Percentiles rank a stretch among this genome's conserved stretches.
These are phyloP conservation scores for Erodium trifolium DNA, from an alignment of 441 rosid species.

Conservation along the genomic window DNA sequence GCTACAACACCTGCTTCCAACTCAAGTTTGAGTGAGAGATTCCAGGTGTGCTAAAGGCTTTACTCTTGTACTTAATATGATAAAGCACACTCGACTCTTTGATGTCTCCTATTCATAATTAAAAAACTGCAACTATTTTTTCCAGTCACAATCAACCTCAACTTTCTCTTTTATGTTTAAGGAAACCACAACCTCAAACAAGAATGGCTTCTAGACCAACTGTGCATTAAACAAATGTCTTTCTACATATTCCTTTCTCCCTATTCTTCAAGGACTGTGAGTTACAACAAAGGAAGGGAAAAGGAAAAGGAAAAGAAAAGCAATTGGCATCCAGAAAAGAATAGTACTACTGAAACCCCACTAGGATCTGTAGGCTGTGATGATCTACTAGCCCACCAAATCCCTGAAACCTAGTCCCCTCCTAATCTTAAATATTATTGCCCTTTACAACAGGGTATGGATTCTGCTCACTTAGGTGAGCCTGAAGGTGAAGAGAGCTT, in stretches of 20 bases:
- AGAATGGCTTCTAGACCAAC: constrained; percentile 7
- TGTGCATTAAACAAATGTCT: background rate
- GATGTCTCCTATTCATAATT: background rate
- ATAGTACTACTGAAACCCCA: background rate
- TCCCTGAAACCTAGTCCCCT: constrained; percentile 7
- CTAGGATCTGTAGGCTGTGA: constrained; percentile 15
- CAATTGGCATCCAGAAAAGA: background rate
- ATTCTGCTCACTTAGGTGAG: constrained; percentile 6
- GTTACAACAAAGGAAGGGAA: background rate
- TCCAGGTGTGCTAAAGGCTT: constrained; percentile 19
- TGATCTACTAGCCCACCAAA: constrained; percentile 7
- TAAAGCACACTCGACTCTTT: background rate
- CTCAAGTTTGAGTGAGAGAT: constrained; percentile 7
- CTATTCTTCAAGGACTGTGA: background rate
- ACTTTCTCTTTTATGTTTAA: constrained; percentile 14
- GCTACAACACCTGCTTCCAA: background rate
- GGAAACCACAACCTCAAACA: constrained; percentile 20
- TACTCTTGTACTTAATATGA: constrained; percentile 2
- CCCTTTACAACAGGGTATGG: constrained; percentile 18
- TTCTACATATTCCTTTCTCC: background rate
- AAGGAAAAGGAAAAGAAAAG: background rate
- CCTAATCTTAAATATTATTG: background rate
- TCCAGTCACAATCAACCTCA: constrained; percentile 14
- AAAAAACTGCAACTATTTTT: background rate
- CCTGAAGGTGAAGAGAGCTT: too few species aligned